Base-by-base conservation (phyloP, 78 protist genomes). In the Cavenderia fasciculata region DNA sequence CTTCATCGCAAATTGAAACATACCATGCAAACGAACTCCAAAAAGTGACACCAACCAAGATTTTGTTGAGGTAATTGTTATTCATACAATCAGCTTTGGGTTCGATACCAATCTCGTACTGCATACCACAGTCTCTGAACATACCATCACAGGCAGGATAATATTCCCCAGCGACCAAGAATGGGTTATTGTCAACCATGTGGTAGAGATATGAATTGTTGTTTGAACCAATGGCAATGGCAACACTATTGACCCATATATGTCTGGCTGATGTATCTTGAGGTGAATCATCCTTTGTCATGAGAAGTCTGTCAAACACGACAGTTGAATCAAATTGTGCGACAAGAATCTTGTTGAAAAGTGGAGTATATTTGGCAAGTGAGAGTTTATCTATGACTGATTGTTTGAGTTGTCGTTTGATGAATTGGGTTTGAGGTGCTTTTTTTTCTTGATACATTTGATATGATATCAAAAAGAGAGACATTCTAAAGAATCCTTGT, bases 191-290 rank as follows among this genome's bases (percentile, higher is more conserved):
- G 12, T 29, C 47, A 12, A 74, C 43, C 27, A 77, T 25, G 21
- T 62, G 49, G 23, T 41, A 33, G 2, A 77, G 33, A 62, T 77
- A 69, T 16, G 1, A 62, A 31, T 77, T 77, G 12, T 59, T 77
- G 16, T 43, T 43, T 11, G 87, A 77, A 2, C 87, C 87, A 62
- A 77, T 62, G 12, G 87, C 40, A 46, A 63, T 36, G 1, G 87
- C 73, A 43, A 77, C 14, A 65, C 31, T 23, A 36, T 77, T 77
- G 12, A 77, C 51, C 2, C 59, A 43, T 1, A 59, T 10, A 6
- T 77, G 54, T 14, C 74, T 74, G 11, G 44, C 19, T 27, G 11
- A n/a, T n/a, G n/a, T n/a, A n/a, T n/a, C n/a, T n/a, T n/a, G n/a
- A n/a, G n/a, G n/a, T n/a, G n/a, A n/a, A n/a, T n/a, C n/a, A n/a